Evolutionary conservation across 768 basidiomycete species (phyloP), one percentile per base, ranked within the genome.

Genomic region (Mycena belliarum): DNA sequence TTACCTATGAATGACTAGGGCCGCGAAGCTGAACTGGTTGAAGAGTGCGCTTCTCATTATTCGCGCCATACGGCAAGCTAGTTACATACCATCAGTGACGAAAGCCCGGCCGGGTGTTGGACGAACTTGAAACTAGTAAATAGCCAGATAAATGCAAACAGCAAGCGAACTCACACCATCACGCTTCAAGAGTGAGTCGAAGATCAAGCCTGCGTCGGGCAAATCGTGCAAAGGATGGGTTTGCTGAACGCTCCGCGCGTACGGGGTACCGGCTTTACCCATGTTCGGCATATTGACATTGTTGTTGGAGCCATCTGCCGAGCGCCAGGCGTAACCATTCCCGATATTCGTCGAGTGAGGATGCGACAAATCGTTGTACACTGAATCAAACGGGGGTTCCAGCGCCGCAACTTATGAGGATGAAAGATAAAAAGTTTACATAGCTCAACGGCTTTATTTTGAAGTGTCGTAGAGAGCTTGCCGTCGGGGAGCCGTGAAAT

Each of bases 171-270:
- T 58, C 63, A 88, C 89, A 69, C 83, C 78, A 54, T 92, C 83
- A 23, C 91, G 82, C 64, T 79, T 85, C 55, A 95, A 75, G 1
- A 95, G 79, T 4, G 61, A 68, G 60, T 33, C 12, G 18, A 46
- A 55, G 43, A 49, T 28, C 2, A 53, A 4, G 3, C 45, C 21
- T 33, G 15, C 23, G 70, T 94, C 92, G 0, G 92, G 92, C 26
- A 93, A 75, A 55, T 85, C 82, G 64, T 87, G 82, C 3, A 91
- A 74, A 2, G 88, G 81, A 58, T 87, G 79, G 2, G 54, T 69
- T 67, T 89, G 86, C 63, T 90, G 88, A 23, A 93, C 93, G 44
- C 88, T 92, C 23, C 92, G 84, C n/a, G 90, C 80, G 68, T 94
- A 94, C 0, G 92, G 87, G 14, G 80, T 85, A 6, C 85, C 83